Evolutionary conservation across 169 alveolate species (phyloP).

Genomic region (Plasmodium cynomolgi): DNA sequence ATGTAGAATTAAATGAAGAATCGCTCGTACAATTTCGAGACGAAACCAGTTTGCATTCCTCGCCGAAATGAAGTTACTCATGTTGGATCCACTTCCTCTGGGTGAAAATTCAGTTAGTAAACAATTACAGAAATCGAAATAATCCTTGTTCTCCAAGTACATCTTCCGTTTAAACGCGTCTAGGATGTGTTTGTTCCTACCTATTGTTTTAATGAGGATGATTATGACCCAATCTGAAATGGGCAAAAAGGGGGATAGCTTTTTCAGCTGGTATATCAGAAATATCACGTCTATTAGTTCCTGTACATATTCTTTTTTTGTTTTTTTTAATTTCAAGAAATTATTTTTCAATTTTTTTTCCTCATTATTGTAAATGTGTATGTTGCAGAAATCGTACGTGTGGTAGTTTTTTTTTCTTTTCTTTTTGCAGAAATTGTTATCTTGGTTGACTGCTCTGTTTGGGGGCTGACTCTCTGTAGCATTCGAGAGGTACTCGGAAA

Average conservation of each 20-base stretch:
- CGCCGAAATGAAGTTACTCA: neutral
- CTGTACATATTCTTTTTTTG: slow-evolving; percentile 53
- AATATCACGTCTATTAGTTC: slow-evolving; percentile 36
- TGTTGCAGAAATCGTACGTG: slow-evolving; percentile 47
- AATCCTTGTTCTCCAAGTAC: slow-evolving; percentile 25
- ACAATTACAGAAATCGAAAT: slow-evolving; percentile 44
- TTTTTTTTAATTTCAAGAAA: slow-evolving; percentile 69
- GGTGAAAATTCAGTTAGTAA: neutral
- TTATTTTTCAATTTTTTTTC: slow-evolving; percentile 57
- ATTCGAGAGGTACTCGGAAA: slow-evolving; percentile 1
- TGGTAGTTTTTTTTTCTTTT: slow-evolving; percentile 31
- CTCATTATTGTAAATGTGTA: slow-evolving; percentile 25
- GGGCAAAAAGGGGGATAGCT: slow-evolving; percentile 24
- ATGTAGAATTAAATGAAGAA: slow-evolving; percentile 16
- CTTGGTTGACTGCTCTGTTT: neutral
- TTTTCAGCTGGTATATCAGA: slow-evolving; percentile 56
- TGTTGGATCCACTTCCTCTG: neutral
- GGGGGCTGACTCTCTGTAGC: neutral
- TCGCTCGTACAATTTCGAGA: slow-evolving; percentile 15
- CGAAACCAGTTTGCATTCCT: slow-evolving; percentile 20
- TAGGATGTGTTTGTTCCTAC: slow-evolving; percentile 29
- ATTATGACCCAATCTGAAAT: slow-evolving; percentile 34
- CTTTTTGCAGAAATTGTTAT: neutral
- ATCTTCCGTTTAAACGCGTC: slow-evolving; percentile 30
- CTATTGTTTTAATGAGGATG: slow-evolving; percentile 24